phyloP scores from a whole-genome alignment of 495 filamentous ascomycete genomes.

The Podospora appendiculata region DNA sequence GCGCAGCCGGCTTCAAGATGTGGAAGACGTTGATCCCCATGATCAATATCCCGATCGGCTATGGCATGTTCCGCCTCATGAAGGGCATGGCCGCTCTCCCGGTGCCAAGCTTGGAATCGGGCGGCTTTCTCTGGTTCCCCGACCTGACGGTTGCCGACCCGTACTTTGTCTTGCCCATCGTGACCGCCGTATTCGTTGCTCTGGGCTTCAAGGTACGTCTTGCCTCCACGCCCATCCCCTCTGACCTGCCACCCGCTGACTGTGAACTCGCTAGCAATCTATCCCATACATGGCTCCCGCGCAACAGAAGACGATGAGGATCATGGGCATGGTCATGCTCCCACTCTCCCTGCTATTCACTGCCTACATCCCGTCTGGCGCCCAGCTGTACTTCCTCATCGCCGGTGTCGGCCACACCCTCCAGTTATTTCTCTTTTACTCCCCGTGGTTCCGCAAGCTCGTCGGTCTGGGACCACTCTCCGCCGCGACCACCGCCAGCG shows the following conservation, averaged over 20 bases:
- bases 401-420: slow-evolving; percentile 46
- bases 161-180: slow-evolving; percentile 59
- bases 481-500: slow-evolving; percentile 21
- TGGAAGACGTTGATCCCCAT: slow-evolving; percentile 51
- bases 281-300: slow-evolving; percentile 25
- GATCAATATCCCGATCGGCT: slow-evolving; percentile 62
- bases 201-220: slow-evolving; percentile 50
- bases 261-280: slow-evolving; percentile 15
- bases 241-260: not conserved
- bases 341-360: slow-evolving; percentile 55
- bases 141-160: slow-evolving; percentile 79
- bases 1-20: slow-evolving; percentile 43
- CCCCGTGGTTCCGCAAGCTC: slow-evolving; percentile 37
- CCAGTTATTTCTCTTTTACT: slow-evolving; percentile 51
- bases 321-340: slow-evolving; percentile 52
- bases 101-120: slow-evolving; percentile 65
- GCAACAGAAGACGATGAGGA: slow-evolving; percentile 36
- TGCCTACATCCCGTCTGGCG: slow-evolving; percentile 52
- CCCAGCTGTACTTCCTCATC: slow-evolving; percentile 66
- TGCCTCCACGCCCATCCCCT: not conserved
- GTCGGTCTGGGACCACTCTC: slow-evolving; percentile 45
- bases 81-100: slow-evolving; percentile 68
- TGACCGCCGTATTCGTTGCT: slow-evolving; percentile 42
- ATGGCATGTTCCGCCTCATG: slow-evolving; percentile 71
- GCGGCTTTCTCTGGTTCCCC: slow-evolving; percentile 66